Conservation (phyloP, 106 monocot genomes). For the Phalaenopsis equestris region DNA sequence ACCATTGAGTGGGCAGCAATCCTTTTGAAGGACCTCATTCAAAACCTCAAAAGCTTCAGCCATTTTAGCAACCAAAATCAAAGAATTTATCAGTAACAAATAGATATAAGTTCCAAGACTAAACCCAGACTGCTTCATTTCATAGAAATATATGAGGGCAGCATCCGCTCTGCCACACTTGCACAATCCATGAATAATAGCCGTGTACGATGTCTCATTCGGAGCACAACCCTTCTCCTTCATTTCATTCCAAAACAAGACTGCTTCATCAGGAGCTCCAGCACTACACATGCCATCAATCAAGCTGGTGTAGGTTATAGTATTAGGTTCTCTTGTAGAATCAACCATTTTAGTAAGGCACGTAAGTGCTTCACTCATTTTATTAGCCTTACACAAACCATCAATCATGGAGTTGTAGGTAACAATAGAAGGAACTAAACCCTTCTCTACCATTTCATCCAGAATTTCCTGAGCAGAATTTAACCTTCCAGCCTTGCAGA, state of each 20-base stretch:
- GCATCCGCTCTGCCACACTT: constrained; percentile 47
- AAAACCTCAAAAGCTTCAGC: constrained; percentile 45
- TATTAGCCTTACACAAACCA: constrained; percentile 64
- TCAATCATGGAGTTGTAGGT: constrained; percentile 78
- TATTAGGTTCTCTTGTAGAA: constrained; percentile 32
- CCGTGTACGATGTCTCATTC: constrained; percentile 50
- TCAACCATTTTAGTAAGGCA: constrained; percentile 40
- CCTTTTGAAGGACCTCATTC: constrained; percentile 41
- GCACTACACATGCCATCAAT: constrained; percentile 62
- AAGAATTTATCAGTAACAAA: constrained; percentile 47
- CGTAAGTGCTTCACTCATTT: constrained; percentile 34
- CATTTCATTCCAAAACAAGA: constrained; percentile 58
- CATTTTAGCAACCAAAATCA: constrained; percentile 39
- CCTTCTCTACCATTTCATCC: constrained; percentile 58
- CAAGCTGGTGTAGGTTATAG: constrained; percentile 55
- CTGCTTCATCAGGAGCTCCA: constrained; percentile 45
- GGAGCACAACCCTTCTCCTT: constrained; percentile 50
- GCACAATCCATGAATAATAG: constrained; percentile 66
- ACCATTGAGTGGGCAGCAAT: constrained; percentile 7
- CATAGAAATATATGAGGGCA: constrained; percentile 45
- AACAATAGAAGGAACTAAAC: constrained; percentile 58
- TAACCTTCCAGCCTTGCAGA: constrained; percentile 60
- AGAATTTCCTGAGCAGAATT: constrained; percentile 43
- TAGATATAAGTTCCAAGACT: constrained; percentile 40
- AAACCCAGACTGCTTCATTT: constrained; percentile 47